Percentiles rank a stretch among this genome's conserved stretches.
phyloP scores from a whole-genome alignment of 1,284 basidiomycete species.

The Golubevia pallescens region DNA sequence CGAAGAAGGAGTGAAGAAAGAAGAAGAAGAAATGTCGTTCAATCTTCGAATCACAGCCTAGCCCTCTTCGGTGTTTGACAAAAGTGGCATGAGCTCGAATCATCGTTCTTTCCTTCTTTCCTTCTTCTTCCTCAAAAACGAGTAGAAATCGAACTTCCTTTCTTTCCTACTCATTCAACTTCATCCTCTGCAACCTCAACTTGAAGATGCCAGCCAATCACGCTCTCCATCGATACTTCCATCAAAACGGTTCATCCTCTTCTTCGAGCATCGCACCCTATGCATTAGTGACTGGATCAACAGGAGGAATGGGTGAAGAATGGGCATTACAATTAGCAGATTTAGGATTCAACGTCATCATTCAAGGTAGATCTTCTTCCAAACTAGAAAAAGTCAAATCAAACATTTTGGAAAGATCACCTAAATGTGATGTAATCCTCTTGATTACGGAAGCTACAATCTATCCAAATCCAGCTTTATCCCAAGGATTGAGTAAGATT shows the following conservation, averaged over 20 bases:
- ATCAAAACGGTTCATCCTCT: no score
- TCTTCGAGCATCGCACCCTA: not conserved
- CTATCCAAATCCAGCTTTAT: constrained; percentile 12
- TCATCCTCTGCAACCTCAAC: no score
- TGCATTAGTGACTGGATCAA: constrained; percentile 16
- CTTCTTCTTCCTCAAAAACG: constrained; percentile 5
- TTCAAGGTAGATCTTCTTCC: constrained; percentile 10
- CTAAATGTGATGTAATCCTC: constrained; percentile 5
- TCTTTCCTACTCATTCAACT: no score
- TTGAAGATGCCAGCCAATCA: no score
- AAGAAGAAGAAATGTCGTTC: constrained; percentile 1
- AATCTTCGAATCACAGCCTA: no score
- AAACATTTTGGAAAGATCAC: not conserved
- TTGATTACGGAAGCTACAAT: constrained; percentile 16
- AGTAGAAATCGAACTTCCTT: no score
- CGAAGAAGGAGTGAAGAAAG: not conserved
- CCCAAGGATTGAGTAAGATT: constrained; percentile 1
- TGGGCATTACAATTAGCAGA: constrained; percentile 17
- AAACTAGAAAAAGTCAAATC: constrained; percentile 13
- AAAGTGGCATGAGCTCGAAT: not conserved
- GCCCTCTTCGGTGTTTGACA: no score
- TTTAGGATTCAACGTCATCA: constrained; percentile 19
- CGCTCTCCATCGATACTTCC: no score
- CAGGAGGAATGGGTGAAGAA: constrained; percentile 19
- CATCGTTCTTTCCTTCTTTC: constrained; percentile 6